Base-by-base conservation (phyloP, 2,329 filamentous ascomycete species). In the Aureobasidium leucospermi region DNA sequence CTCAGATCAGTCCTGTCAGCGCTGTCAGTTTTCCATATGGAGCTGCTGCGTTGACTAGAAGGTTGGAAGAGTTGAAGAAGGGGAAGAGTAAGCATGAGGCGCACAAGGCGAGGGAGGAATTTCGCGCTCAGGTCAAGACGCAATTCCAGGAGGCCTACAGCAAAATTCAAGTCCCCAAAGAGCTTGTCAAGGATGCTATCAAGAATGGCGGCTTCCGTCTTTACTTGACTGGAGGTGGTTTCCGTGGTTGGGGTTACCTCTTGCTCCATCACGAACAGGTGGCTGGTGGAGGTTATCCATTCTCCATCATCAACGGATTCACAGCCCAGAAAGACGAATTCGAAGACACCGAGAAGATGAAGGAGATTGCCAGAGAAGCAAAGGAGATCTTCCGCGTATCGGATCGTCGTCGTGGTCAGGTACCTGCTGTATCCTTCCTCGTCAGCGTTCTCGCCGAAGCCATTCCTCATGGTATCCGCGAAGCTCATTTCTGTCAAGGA, bases 171-270 rank as follows among this genome's bases (percentile, higher is more conserved):
- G 47, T 59, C 4, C 57, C 57, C 6, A 4, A 46, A 16, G 57
- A 78, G 15, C 66, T 73, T 23, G 41, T 59, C 23, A 32, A 59
- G 31, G 0, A 71, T 13, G 76, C 78, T 15, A 70, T 75, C 19
- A 67, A 71, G 7, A 66, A 76, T 1, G 77, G 76, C 1, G 81
- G 81, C 6, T 78, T 91, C 60, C 84, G 87, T 36, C 78, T 96
- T 8, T 96, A 92, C 70, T 84, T 96, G 61, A 96, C 89, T 63
- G 92, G 92, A 47, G 92, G 92, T 28, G 92, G 92, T 0, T 96
- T 96, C 70, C 81, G 92, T 41, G 92, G 92, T 15, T 96, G 94
- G 79, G 92, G 91, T 6, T 95, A 90, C 72, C 85, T 96, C 67
- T 79, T 96, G 58, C 91, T 96, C 87, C 88, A 93, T 67, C 74